Evolutionary conservation across 345 rosid species (phyloP).

Genomic region (Turritis glabra): DNA sequence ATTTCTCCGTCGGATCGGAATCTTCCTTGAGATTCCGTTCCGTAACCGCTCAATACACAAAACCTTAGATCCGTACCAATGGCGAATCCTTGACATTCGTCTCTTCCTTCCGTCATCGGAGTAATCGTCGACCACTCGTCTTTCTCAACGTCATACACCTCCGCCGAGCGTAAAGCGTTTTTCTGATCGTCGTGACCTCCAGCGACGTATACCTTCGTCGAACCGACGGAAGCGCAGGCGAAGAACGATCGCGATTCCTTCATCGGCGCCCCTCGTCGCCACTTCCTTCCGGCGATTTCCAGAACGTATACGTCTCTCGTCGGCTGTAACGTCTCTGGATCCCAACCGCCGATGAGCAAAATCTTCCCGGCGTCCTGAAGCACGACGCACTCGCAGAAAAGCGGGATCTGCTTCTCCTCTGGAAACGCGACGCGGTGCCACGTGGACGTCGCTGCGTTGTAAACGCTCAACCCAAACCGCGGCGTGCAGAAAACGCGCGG

Average conservation of each 20-base stretch:
- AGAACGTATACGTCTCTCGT: conserved; percentile 44
- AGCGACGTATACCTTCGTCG: conserved; percentile 48
- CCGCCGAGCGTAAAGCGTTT: conserved; percentile 52
- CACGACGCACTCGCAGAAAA: conserved; percentile 59
- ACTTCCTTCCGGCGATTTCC: conserved; percentile 42
- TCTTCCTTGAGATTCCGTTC: conserved; percentile 51
- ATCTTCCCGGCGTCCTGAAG: conserved; percentile 41
- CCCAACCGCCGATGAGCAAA: conserved; percentile 63
- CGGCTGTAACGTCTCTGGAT: conserved; percentile 49
- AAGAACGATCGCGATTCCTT: conserved; percentile 53
- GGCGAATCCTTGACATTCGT: conserved; percentile 54
- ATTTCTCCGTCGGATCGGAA: conserved; percentile 52
- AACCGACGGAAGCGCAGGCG: conserved; percentile 47
- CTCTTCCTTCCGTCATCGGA: conserved; percentile 54
- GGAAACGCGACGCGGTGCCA: conserved; percentile 47
- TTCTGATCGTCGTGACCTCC: conserved; percentile 69
- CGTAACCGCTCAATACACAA: conserved; percentile 60
- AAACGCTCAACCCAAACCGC: conserved; percentile 47
- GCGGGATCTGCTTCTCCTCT: conserved; percentile 29
- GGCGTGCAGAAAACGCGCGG: conserved; percentile 35
- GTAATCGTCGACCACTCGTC: conserved; percentile 54
- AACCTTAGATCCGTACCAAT: conserved; percentile 43
- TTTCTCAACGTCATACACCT: conserved; percentile 49
- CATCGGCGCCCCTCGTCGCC: conserved; percentile 55
- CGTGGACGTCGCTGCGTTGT: conserved; percentile 26